Percentiles rank a stretch among this genome's conserved stretches.
phyloP scores from a whole-genome alignment of 371 early-diverging fungal genomes.

The Smittium culicis region DNA sequence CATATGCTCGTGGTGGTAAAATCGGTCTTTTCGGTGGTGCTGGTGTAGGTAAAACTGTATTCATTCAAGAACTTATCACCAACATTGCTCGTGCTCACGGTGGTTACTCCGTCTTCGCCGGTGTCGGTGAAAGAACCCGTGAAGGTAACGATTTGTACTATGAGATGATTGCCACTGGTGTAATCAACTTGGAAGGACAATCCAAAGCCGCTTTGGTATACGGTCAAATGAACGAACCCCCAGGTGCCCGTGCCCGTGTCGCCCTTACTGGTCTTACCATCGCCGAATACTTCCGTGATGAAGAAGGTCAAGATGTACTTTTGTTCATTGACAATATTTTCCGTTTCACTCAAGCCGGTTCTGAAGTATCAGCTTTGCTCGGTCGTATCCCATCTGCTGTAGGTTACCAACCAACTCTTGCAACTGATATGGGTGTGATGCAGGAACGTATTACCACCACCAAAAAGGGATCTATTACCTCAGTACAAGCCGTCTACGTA shows the following conservation, averaged over 20 bases:
- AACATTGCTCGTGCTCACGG: slow-evolving; percentile 97
- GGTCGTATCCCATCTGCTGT: slow-evolving; percentile 99
- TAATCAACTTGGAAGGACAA: slow-evolving; percentile 85
- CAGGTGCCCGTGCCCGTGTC: slow-evolving; percentile 98
- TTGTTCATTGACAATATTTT: slow-evolving; percentile 99
- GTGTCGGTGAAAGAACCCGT: slow-evolving; percentile 96
- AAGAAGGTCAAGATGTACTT: slow-evolving; percentile 97
- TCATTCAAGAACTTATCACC: slow-evolving; percentile 96
- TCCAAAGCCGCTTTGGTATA: slow-evolving; percentile 94
- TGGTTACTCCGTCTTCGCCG: slow-evolving; percentile 95
- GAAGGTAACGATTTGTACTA: slow-evolving; percentile 98
- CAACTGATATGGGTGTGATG: slow-evolving; percentile 94
- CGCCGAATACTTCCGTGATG: slow-evolving; percentile 98
- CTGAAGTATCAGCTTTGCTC: slow-evolving; percentile 90
- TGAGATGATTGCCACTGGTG: slow-evolving; percentile 91
- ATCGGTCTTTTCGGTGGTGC: slow-evolving; percentile 98
- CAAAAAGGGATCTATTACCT: slow-evolving; percentile 98
- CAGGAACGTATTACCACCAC: slow-evolving; percentile 99
- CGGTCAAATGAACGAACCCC: slow-evolving; percentile 99
- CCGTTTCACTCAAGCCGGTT: slow-evolving; percentile 91
- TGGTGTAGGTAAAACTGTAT: slow-evolving; percentile 97
- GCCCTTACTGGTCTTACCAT: slow-evolving; percentile 95
- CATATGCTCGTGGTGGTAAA: slow-evolving; percentile 96
- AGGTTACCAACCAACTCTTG: slow-evolving; percentile 97
- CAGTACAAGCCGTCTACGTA: slow-evolving; percentile 95